Percentiles rank a stretch among this genome's conserved stretches.
These are phyloP conservation scores for Kazachstania sp. DNA, from an alignment of 1,139 yeast species.

Conservation along the genomic window DNA sequence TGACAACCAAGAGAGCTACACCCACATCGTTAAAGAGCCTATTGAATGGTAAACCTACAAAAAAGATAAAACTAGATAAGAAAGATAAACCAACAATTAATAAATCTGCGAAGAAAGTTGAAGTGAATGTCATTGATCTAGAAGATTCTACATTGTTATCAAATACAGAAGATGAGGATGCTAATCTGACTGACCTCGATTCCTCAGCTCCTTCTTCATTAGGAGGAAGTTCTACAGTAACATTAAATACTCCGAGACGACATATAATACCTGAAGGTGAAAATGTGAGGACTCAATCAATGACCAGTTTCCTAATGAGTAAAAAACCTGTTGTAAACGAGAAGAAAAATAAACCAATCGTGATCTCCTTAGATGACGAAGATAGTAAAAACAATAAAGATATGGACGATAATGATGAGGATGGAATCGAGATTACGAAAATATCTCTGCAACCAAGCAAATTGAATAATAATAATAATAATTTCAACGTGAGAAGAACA, in stretches of 20 bases:
- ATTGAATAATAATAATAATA: neutral
- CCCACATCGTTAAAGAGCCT: constrained; percentile 11
- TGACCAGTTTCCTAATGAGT: constrained; percentile 17
- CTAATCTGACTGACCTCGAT: neutral
- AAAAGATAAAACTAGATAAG: constrained; percentile 3
- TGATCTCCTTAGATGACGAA: constrained; percentile 6
- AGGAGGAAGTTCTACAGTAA: neutral
- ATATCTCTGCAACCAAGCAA: constrained; percentile 8
- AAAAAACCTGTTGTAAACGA: constrained; percentile 6
- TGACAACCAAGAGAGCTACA: constrained; percentile 4
- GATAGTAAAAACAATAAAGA: neutral
- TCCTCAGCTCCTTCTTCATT: constrained; percentile 8
- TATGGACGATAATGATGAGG: neutral
- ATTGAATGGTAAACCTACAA: constrained; percentile 14
- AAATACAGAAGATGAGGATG: neutral
- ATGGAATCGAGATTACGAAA: constrained; percentile 3
- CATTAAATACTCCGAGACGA: neutral
- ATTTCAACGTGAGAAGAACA: constrained; percentile 11
- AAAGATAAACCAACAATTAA: neutral
- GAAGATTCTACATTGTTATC: constrained; percentile 3
- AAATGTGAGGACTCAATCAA: constrained; percentile 11
- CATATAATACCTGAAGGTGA: constrained; percentile 8
- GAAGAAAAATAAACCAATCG: neutral
- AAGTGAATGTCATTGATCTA: neutral
- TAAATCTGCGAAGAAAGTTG: neutral